These are phyloP conservation scores for Plasmodium falciparum DNA, from an alignment of 169 alveolate genomes.

Conservation along the genomic window DNA sequence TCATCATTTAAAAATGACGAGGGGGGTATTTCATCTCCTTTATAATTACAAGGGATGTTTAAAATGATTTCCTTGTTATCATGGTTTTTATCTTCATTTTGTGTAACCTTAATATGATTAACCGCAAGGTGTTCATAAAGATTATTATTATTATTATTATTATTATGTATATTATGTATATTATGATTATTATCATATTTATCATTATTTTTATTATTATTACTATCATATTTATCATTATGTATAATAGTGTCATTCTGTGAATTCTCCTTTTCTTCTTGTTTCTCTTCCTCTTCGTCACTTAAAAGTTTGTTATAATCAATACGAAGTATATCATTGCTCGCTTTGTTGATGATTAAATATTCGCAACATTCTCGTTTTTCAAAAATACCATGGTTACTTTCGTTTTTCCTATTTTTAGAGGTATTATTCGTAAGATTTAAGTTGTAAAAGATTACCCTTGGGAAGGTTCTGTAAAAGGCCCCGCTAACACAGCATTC, in stretches of 20 bases:
- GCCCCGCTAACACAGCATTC: conserved; percentile 91
- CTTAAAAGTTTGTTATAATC: conserved; percentile 33
- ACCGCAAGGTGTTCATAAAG: no score
- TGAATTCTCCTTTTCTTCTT: no score
- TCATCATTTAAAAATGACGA: conserved; percentile 22
- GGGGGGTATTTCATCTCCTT: conserved; percentile 3
- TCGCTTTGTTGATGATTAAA: conserved; percentile 34
- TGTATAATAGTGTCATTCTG: no score
- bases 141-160: neutral
- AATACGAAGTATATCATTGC: conserved; percentile 54
- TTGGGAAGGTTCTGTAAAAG: conserved; percentile 87
- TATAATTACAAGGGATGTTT: neutral
- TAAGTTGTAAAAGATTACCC: conserved; percentile 85
- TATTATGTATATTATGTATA: neutral
- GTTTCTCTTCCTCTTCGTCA: conserved; percentile 1
- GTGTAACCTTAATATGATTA: neutral
- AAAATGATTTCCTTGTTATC: neutral
- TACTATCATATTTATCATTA: neutral
- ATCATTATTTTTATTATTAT: neutral
- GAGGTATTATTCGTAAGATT: conserved; percentile 23
- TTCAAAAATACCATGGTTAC: conserved; percentile 36
- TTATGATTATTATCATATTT: neutral
- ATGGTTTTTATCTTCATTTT: neutral
- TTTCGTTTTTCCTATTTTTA: conserved; percentile 12
- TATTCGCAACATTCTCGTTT: conserved; percentile 72